Evolutionary conservation across 148 eudicot species (phyloP), one percentile per base, ranked within the genome.

Genomic region (Diospyros lotus): DNA sequence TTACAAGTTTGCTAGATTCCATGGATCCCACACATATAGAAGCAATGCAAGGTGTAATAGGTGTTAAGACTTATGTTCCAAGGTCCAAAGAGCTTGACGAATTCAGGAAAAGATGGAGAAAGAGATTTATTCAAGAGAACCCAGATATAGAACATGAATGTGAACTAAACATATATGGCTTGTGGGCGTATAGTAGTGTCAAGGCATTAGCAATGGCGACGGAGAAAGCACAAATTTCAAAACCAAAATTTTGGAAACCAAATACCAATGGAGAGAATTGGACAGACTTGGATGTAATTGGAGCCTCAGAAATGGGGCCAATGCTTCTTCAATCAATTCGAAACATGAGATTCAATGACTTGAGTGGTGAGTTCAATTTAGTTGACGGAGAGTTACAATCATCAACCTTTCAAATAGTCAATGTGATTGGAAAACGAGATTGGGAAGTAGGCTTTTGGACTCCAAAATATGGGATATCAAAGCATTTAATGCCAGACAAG

Each of bases 131-230:
- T 28, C 28, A 28, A 28, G 28, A 28, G 28, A 28, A 28, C 28
- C 28, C 28, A 28, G 28, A 28, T 28, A 28, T 28, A 28, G 28
- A 28, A 28, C 28, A 28, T 28, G 28, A 28, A 28, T 28, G 28
- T 28, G 28, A 28, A 28, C 28, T 28, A 28, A 28, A 28, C 73
- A 77, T 78, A 52, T 85, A 80, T 46, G 90, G 86, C 50, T 39
- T 87, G 18, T 85, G 89, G 86, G 93, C 97, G 43, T 90, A 93
- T 76, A 95, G 89, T 76, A 83, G 85, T 44, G 66, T 78, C 3
- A 66, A 41, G 39, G 88, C 89, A 13, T 70, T 93, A 46, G 97
- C 91, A n/a, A 82, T 66, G 80, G 95, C 87, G 46, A 73, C 80
- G 43, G 89, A 86, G 60, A 65, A 68, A 76, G 75, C 82, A 11